Evolutionary conservation across 352 stramenopile species (phyloP).

Genomic region (Phytophthora podocarpi): DNA sequence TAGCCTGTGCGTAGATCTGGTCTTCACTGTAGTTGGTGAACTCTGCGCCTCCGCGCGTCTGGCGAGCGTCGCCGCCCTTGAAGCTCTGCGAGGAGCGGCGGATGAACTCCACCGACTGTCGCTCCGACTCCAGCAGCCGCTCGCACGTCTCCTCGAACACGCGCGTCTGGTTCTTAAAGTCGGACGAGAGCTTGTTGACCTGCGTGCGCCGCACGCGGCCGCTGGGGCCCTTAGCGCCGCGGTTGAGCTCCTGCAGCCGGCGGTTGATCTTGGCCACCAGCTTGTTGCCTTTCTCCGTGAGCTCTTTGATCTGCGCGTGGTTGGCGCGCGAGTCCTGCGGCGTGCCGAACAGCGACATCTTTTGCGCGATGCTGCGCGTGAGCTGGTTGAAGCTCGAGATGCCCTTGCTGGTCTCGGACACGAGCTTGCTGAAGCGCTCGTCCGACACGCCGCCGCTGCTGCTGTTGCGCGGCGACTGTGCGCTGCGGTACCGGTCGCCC

Average conservation of each 20-base stretch:
- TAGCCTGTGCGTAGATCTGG: constrained; percentile 88
- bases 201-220: constrained; percentile 70
- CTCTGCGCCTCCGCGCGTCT: constrained; percentile 35
- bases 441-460: constrained; percentile 47
- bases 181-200: constrained; percentile 79
- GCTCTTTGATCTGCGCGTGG: constrained; percentile 79
- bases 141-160: constrained; percentile 81
- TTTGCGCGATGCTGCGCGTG: constrained; percentile 84
- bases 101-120: constrained; percentile 79
- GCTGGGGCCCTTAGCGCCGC: constrained; percentile 42
- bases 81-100: constrained; percentile 80
- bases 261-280: constrained; percentile 79
- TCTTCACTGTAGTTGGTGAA: constrained; percentile 88
- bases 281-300: constrained; percentile 86
- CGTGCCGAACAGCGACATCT: constrained; percentile 87
- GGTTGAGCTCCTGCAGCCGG: constrained; percentile 79
- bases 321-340: constrained; percentile 85
- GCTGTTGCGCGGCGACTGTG: constrained; percentile 57
- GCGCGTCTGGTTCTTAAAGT: constrained; percentile 83
- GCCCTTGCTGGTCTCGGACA: constrained; percentile 82
- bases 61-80: constrained; percentile 38
- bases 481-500: constrained; percentile 71
- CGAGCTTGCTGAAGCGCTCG: constrained; percentile 76
- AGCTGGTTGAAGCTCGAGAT: constrained; percentile 89
- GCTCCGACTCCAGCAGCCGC: constrained; percentile 70